A percentile compares a stretch with the other conserved stretches of the same genome.
phyloP scores from a whole-genome alignment of 495 filamentous ascomycete genomes.

The Daldinia concentrica region DNA sequence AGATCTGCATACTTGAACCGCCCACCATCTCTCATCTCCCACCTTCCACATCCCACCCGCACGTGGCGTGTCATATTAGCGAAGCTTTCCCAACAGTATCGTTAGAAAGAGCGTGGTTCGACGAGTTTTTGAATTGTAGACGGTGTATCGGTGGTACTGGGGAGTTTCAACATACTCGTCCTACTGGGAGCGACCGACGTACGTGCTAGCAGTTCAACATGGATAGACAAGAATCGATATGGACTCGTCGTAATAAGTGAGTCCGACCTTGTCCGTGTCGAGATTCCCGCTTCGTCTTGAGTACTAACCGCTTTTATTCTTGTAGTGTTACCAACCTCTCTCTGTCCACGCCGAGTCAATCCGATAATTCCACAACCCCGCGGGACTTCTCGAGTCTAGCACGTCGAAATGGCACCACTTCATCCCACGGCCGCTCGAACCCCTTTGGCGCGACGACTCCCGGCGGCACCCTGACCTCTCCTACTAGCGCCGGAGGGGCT shows the following conservation, averaged over 20 bases:
- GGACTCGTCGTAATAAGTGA: conserved; percentile 93
- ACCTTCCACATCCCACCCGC: background rate
- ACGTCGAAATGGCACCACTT: conserved; percentile 66
- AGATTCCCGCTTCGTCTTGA: background rate
- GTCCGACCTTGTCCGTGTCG: conserved; percentile 44
- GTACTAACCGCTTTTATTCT: conserved; percentile 32
- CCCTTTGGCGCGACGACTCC: conserved; percentile 87
- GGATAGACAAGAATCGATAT: conserved; percentile 65
- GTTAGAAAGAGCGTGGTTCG: background rate
- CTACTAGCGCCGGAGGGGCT: conserved; percentile 86
- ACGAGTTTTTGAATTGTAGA: conserved; percentile 22
- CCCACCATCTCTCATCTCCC: background rate
- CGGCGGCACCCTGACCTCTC: conserved; percentile 73
- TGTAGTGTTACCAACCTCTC: conserved; percentile 87
- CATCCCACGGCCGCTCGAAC: conserved; percentile 82
- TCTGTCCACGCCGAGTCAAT: conserved; percentile 73
- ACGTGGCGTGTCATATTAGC: conserved; percentile 16
- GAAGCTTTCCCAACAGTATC: background rate
- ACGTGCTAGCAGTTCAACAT: conserved; percentile 36
- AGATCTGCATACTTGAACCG: background rate
- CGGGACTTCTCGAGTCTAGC: conserved; percentile 57
- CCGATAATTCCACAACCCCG: conserved; percentile 72
- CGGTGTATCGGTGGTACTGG: conserved; percentile 28
- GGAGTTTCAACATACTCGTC: conserved; percentile 40
- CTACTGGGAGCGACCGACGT: conserved; percentile 30